phyloP scores from a whole-genome alignment of 2,329 filamentous ascomycete genomes.

The Fonsecaea erecta region DNA sequence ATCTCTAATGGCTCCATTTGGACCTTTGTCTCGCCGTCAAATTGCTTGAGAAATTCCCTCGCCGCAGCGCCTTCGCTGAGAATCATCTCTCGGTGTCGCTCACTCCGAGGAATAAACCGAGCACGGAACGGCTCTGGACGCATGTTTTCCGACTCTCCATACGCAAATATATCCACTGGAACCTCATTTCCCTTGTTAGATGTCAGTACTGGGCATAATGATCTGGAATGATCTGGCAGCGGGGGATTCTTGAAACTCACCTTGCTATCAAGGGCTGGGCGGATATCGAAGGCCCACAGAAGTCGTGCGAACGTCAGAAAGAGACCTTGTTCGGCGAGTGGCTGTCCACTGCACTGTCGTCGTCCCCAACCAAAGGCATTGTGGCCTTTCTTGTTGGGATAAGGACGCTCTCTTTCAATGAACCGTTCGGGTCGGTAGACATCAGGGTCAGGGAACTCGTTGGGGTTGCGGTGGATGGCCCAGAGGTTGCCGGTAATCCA shows the following conservation, averaged over 20 bases:
- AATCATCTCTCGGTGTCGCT: constrained; percentile 2
- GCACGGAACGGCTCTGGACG: constrained; percentile 25
- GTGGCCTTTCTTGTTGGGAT: constrained; percentile 56
- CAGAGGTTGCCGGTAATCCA: constrained; percentile 35
- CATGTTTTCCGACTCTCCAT: constrained; percentile 23
- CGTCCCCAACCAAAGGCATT: constrained; percentile 64
- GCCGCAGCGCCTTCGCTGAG: constrained; percentile 6
- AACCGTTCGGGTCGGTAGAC: constrained; percentile 52
- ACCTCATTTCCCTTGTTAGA: constrained; percentile 17
- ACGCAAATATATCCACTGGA: constrained; percentile 23
- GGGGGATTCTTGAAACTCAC: constrained; percentile 10
- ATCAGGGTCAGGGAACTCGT: constrained; percentile 46
- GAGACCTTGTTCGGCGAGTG: constrained; percentile 64
- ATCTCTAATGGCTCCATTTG: constrained; percentile 12
- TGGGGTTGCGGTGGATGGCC: constrained; percentile 43
- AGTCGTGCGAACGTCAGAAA: constrained; percentile 63
- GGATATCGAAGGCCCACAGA: constrained; percentile 63
- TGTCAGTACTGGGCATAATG: neutral
- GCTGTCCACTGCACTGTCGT: constrained; percentile 59
- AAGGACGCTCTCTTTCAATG: constrained; percentile 47
- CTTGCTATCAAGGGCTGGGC: constrained; percentile 45
- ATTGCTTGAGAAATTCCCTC: constrained; percentile 13
- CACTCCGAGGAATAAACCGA: constrained; percentile 22
- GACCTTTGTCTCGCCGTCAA: constrained; percentile 23
- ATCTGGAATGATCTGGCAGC: no score